Base-by-base conservation (phyloP, 2,329 filamentous ascomycete genomes). In the Venturia pyrina region DNA sequence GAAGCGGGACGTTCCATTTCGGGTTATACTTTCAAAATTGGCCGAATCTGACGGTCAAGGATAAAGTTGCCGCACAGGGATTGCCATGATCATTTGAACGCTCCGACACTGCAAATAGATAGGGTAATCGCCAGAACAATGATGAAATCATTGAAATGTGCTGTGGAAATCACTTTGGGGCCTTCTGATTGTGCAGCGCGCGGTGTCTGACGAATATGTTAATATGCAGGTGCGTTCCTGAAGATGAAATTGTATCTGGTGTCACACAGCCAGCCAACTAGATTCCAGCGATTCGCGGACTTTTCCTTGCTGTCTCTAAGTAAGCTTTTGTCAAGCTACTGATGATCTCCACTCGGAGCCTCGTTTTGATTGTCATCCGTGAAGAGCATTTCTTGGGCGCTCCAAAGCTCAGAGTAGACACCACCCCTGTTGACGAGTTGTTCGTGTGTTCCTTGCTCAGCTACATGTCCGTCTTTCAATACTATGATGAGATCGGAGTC, bases 401-500 rank as follows among this genome's bases (percentile, higher is more conserved):
- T 93, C 93, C 93, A 98, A 59, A 98, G 80, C 76, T 96, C 89
- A 7, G 90, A 87, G 75, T 98, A 98, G 28, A 97, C 81, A 0
- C 91, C 91, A 13, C 85, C 88, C 19, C 79, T 81, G 70, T 95
- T 89, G 68, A 98, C 86, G 67, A 99, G 78, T 74, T 95, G 85
- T 67, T 89, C 84, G 76, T 99, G 95, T 19, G 90, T 96, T 17
- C 95, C 95, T 75, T 85, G 87, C 78, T 98, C 95, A 2, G 88
- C 91, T n/a, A 98, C 92, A 17, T 80, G 81, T 0, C 95, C 95
- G 67, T 90, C 87, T 73, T 88, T 89, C 66, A 98, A 79, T 46
- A 98, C 95, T 71, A 98, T 93, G 71, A 98, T 98, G 71, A 93
- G 80, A 76, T 98, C 82, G 48, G 90, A 90, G 72, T 98, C 95